Percentiles rank a stretch among this genome's conserved stretches.
These are phyloP conservation scores for Fusarium bulbicola DNA, from an alignment of 2,329 filamentous ascomycete genomes.

Conservation along the genomic window DNA sequence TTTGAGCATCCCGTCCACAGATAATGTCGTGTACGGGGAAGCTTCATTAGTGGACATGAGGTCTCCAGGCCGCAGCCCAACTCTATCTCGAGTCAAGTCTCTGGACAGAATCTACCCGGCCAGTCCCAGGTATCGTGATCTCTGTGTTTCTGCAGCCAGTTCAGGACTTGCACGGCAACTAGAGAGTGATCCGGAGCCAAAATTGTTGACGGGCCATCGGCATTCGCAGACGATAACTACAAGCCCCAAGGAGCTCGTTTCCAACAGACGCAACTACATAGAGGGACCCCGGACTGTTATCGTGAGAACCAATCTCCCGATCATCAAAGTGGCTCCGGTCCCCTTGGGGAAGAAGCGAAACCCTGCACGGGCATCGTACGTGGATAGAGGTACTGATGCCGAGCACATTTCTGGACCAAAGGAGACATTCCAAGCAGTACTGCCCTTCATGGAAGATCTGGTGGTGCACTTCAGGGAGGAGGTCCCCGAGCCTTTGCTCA, in stretches of 20 bases:
- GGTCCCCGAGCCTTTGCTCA: slow-evolving; percentile 53
- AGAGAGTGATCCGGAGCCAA: slow-evolving; percentile 9
- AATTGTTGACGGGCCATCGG: slow-evolving; percentile 27
- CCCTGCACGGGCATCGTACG: slow-evolving; percentile 44
- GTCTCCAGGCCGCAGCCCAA: slow-evolving; percentile 36
- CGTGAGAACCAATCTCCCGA: slow-evolving; percentile 42
- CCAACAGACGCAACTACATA: slow-evolving; percentile 38
- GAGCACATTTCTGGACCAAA: slow-evolving; percentile 36
- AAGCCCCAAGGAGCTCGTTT: slow-evolving; percentile 30
- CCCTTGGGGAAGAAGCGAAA: slow-evolving; percentile 42
- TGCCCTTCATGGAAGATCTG: slow-evolving; percentile 65
- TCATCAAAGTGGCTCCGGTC: slow-evolving; percentile 45
- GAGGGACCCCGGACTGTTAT: slow-evolving; percentile 46
- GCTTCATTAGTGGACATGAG: slow-evolving; percentile 52
- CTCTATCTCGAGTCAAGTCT: slow-evolving; percentile 48
- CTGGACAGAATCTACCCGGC: slow-evolving; percentile 48
- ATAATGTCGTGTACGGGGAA: slow-evolving; percentile 52
- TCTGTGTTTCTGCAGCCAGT: slow-evolving; percentile 39
- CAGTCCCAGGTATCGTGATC: slow-evolving; percentile 46
- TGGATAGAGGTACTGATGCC: slow-evolving; percentile 54
- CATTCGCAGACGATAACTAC: slow-evolving; percentile 42
- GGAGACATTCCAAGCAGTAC: slow-evolving; percentile 52
- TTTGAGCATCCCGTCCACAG: slow-evolving; percentile 47
- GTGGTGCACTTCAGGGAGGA: slow-evolving; percentile 63
- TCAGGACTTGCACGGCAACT: slow-evolving; percentile 33